phyloP scores from a whole-genome alignment of 1,139 yeast species.

The Pichia terricola region DNA sequence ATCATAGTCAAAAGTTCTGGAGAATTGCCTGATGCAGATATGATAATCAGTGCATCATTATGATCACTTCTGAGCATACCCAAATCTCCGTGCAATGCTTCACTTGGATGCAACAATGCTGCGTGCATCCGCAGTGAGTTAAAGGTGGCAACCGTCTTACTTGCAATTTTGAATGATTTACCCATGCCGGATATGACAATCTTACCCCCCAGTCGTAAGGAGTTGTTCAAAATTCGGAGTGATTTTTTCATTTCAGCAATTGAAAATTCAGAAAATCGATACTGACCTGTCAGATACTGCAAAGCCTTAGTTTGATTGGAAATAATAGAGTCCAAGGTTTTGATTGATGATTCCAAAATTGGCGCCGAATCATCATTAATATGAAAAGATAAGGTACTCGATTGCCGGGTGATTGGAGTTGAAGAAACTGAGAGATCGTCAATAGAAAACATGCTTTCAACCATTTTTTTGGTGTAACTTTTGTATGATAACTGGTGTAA shows the following conservation, averaged over 20 bases:
- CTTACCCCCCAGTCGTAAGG: conserved; percentile 49
- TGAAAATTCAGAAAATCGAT: conserved; percentile 33
- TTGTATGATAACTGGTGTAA: no score
- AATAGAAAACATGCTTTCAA: no score
- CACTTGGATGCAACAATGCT: conserved; percentile 66
- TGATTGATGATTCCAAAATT: conserved; percentile 17
- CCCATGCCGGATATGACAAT: conserved; percentile 77
- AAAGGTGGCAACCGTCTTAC: conserved; percentile 71
- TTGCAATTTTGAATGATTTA: conserved; percentile 70
- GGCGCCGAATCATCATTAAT: conserved; percentile 18
- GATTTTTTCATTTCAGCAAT: conserved; percentile 43
- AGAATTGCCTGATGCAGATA: conserved; percentile 78
- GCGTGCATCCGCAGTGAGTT: conserved; percentile 70
- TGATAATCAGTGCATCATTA: conserved; percentile 53
- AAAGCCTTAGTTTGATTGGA: conserved; percentile 39
- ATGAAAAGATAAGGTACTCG: conserved; percentile 18
- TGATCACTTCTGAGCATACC: conserved; percentile 52
- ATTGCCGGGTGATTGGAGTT: conserved; percentile 7
- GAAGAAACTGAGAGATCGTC: not conserved
- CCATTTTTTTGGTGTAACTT: no score
- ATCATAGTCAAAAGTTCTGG: conserved; percentile 58
- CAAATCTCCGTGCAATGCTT: conserved; percentile 85
- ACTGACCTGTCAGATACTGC: conserved; percentile 32
- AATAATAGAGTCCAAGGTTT: conserved; percentile 27
- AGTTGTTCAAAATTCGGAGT: conserved; percentile 40